A percentile compares a stretch with the other conserved stretches of the same genome.
Evolutionary conservation across 208 protist genomes (phyloP).

Genomic region (Polymyxa betae): DNA sequence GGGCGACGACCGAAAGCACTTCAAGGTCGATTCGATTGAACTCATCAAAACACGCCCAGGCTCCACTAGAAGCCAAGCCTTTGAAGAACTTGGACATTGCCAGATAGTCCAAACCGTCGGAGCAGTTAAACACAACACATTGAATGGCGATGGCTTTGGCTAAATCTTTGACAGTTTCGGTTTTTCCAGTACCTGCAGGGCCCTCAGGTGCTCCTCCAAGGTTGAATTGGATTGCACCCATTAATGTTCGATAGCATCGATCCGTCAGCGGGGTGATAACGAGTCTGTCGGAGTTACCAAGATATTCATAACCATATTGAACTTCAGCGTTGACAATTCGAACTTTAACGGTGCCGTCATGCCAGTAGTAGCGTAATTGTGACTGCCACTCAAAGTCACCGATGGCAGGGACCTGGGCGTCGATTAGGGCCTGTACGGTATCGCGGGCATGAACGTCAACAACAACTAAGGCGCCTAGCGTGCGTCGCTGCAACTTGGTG

Average conservation of each 20-base stretch:
- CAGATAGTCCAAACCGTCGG: constrained; percentile 74
- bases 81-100: constrained; percentile 75
- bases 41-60: constrained; percentile 78
- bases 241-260: constrained; percentile 75
- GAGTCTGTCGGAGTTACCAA: constrained; percentile 76
- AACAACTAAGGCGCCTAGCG: constrained; percentile 89
- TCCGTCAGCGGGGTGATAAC: constrained; percentile 83
- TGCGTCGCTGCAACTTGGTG: constrained; percentile 80
- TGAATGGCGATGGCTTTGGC: constrained; percentile 77
- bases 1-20: constrained; percentile 77
- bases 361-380: constrained; percentile 95
- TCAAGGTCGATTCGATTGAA: constrained; percentile 78
- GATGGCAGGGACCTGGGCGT: constrained; percentile 67
- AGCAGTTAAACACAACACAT: constrained; percentile 81
- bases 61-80: constrained; percentile 69
- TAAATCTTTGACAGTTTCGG: constrained; percentile 78
- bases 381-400: constrained; percentile 91
- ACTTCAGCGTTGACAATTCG: constrained; percentile 64
- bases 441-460: constrained; percentile 92
- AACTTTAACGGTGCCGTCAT: constrained; percentile 63
- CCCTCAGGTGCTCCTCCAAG: constrained; percentile 75
- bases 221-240: constrained; percentile 70
- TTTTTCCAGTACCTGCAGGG: constrained; percentile 80
- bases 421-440: constrained; percentile 82
- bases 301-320: constrained; percentile 79